Conservation (phyloP, 2,329 filamentous ascomycete species). For the Diplodia corticola region DNA sequence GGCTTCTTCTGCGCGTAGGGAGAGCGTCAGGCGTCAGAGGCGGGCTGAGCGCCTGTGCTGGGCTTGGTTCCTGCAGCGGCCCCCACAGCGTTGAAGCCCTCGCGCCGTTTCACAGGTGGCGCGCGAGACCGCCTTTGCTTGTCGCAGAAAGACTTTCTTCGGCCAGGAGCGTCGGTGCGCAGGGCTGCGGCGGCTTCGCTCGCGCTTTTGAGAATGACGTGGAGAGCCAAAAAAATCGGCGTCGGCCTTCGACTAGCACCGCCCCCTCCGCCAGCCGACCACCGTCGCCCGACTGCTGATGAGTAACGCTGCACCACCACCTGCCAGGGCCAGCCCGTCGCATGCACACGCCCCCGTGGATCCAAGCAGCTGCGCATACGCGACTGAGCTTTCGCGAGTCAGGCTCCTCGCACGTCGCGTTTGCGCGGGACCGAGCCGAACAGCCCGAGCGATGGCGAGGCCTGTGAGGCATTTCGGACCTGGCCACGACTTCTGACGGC, state of each 20-base stretch:
- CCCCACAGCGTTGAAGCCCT: conserved; percentile 15
- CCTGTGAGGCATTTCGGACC: neutral
- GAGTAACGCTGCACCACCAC: neutral
- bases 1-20: neutral
- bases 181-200: conserved; percentile 1
- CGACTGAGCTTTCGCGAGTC: neutral
- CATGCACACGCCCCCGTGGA: neutral
- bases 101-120: conserved; percentile 9
- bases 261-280: neutral
- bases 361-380: neutral
- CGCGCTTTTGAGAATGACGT: conserved; percentile 9
- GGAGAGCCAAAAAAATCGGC: neutral
- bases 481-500: neutral
- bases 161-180: conserved; percentile 4
- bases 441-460: neutral
- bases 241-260: neutral
- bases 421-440: neutral
- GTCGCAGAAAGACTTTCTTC: neutral
- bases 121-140: conserved; percentile 5
- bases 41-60: neutral
- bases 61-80: conserved; percentile 11
- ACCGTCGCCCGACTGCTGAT: neutral
- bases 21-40: conserved; percentile 3
- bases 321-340: neutral
- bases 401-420: neutral